Conservation (phyloP, 1,139 yeast genomes). For the Taphrina communis region DNA sequence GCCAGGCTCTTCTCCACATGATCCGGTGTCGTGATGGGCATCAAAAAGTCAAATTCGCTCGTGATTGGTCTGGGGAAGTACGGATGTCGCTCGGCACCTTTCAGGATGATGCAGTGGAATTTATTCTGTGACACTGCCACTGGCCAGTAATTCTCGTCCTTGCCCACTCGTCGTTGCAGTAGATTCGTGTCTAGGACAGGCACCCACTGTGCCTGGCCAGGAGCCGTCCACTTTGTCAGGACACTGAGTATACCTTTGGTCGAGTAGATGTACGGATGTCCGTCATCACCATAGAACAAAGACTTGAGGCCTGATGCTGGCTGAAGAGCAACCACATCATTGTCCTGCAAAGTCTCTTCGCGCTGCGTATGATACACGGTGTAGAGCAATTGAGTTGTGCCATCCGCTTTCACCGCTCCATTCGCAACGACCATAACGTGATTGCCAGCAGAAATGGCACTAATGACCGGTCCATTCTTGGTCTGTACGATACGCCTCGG, state of each 20-base stretch:
- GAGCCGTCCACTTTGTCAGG: conserved; percentile 74
- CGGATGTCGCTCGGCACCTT: conserved; percentile 57
- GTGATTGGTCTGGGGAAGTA: conserved; percentile 81
- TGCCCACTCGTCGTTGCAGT: conserved; percentile 59
- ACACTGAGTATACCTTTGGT: conserved; percentile 74
- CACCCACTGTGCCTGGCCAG: conserved; percentile 81
- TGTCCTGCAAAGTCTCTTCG: conserved; percentile 53
- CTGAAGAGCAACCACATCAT: conserved; percentile 52
- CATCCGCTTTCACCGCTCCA: conserved; percentile 45
- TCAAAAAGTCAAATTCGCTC: conserved; percentile 69
- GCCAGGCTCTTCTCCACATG: conserved; percentile 50
- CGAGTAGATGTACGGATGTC: conserved; percentile 86
- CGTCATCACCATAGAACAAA: conserved; percentile 79
- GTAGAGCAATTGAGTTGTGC: conserved; percentile 49
- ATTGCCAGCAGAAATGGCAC: conserved; percentile 60
- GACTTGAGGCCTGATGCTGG: conserved; percentile 54
- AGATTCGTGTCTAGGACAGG: conserved; percentile 74
- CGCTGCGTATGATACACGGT: conserved; percentile 53
- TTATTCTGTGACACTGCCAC: conserved; percentile 66
- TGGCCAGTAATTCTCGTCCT: conserved; percentile 75
- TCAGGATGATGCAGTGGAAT: conserved; percentile 73
- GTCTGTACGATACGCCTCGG: conserved; percentile 60
- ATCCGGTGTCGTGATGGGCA: conserved; percentile 59
- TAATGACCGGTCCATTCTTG: conserved; percentile 60
- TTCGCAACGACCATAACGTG: conserved; percentile 56